phyloP scores from a whole-genome alignment of 306 rosid species.

The Rosa lucieae region DNA sequence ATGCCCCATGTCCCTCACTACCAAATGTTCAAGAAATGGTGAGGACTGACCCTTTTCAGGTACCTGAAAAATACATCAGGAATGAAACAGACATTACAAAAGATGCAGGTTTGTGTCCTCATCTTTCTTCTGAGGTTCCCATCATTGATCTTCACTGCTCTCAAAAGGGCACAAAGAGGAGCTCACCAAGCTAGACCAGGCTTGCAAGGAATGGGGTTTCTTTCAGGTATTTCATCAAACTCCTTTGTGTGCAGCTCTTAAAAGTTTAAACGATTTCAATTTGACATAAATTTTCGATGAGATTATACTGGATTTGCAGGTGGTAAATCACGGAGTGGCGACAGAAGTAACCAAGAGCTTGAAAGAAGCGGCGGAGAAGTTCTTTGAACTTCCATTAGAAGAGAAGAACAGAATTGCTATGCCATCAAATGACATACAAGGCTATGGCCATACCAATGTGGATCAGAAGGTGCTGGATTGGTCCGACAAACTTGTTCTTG shows the following conservation, averaged over 20 bases:
- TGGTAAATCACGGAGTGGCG: slow-evolving; percentile 33
- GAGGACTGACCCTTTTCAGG: slow-evolving; percentile 20
- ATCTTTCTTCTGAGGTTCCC: slow-evolving; percentile 20
- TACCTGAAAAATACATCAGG: slow-evolving; percentile 28
- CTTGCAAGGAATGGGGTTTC: slow-evolving; percentile 42
- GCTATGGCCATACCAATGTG: slow-evolving; percentile 29
- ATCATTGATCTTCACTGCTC: slow-evolving; percentile 28
- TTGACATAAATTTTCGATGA: background rate
- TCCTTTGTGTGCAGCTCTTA: background rate
- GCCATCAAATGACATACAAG: slow-evolving; percentile 27
- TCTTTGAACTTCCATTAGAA: slow-evolving; percentile 30
- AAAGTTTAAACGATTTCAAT: no score
- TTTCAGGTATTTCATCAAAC: slow-evolving; percentile 24
- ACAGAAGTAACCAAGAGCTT: slow-evolving; percentile 15
- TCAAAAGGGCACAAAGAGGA: slow-evolving; percentile 18
- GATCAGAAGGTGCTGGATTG: slow-evolving; percentile 37
- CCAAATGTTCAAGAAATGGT: slow-evolving; percentile 41
- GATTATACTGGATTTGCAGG: background rate
- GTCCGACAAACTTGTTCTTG: slow-evolving; percentile 21
- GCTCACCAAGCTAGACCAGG: slow-evolving; percentile 25
- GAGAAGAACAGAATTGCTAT: slow-evolving; percentile 31
- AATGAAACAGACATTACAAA: slow-evolving; percentile 21
- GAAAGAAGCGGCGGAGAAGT: slow-evolving; percentile 10
- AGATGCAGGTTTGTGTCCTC: background rate
- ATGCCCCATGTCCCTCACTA: background rate